Base-by-base conservation (phyloP, 2,329 filamentous ascomycete species). In the Bipolaris zeicola region DNA sequence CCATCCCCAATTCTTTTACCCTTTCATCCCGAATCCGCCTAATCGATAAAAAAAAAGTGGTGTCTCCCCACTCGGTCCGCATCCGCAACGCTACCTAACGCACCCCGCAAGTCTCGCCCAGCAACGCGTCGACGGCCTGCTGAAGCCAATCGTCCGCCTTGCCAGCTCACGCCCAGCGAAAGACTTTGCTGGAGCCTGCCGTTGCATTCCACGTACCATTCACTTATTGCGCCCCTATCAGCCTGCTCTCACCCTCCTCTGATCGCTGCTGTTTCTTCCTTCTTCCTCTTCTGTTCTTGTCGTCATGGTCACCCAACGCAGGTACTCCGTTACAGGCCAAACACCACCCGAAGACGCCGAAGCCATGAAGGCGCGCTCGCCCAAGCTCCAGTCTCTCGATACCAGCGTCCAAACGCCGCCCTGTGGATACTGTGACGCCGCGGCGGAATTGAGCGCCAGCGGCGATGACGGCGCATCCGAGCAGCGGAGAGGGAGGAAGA, bases 251-350 rank as follows among this genome's bases (percentile, higher is more conserved):
- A 14, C 6, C 39, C 16, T 26, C 24, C 13, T 22, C 24, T 43
- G 16, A 28, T 24, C n/a, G 14, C n/a, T 26, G 26, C n/a, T 36
- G 3, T 42, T 22, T 16, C 36, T 37, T 22, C 36, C 26, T 41
- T 16, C 20, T 28, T 37, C 46, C 14, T 36, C 16, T n/a, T 16
- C 22, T 4, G 18, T 26, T 13, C 46, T 43, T 11, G 45, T 26
- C 44, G 43, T 48, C 33, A 73, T 72, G 68, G 66, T 66, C 31
- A 63, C 70, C 50, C 73, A 75, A 60, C 71, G 73, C 43, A 66
- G 73, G 51, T 76, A 76, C 62, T 74, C 71, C 20, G 71, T 76
- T 52, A 74, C 73, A 7, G 72, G 73, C 50, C 70, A 74, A 59
- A 74, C 70, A 45, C 72, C 71, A 42, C 72, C 71, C 8, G 71